Evolutionary conservation across 1,284 basidiomycete species (phyloP).

Genomic region (Ganoderma sinense): DNA sequence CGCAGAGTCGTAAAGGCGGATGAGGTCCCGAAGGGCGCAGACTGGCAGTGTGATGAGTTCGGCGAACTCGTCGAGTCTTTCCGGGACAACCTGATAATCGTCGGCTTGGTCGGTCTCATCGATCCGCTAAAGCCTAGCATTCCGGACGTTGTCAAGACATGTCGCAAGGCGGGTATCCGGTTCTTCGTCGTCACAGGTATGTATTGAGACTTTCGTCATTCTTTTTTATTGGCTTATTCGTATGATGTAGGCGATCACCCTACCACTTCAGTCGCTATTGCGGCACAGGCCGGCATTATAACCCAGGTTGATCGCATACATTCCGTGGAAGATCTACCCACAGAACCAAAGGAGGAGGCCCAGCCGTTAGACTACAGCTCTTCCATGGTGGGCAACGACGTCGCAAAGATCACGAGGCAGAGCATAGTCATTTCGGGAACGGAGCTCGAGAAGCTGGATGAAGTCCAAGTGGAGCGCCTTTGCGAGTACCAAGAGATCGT

Average conservation of each 20-base stretch:
- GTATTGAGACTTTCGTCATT: constrained; percentile 31
- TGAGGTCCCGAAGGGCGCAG: constrained; percentile 38
- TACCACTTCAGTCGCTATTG: constrained; percentile 63
- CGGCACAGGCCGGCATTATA: constrained; percentile 63
- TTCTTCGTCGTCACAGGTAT: constrained; percentile 76
- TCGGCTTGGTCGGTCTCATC: constrained; percentile 68
- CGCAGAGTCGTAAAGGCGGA: constrained; percentile 43
- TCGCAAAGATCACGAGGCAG: constrained; percentile 28
- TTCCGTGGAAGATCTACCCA: constrained; percentile 49
- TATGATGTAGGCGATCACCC: constrained; percentile 55
- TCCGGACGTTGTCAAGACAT: constrained; percentile 54
- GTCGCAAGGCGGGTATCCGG: constrained; percentile 64
- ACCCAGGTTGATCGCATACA: constrained; percentile 50
- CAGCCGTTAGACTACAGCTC: background rate
- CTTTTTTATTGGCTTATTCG: background rate
- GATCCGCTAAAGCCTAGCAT: constrained; percentile 71
- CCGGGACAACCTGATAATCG: constrained; percentile 57
- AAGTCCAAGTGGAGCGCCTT: constrained; percentile 53
- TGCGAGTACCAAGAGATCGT: constrained; percentile 70
- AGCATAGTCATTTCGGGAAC: constrained; percentile 57
- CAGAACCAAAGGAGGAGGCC: constrained; percentile 14
- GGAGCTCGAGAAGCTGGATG: constrained; percentile 54
- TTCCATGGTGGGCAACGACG: constrained; percentile 25
- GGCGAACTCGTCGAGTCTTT: constrained; percentile 45
- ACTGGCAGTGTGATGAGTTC: constrained; percentile 47